phyloP scores from a whole-genome alignment of 495 filamentous ascomycete species.

The Daldinia concentrica region DNA sequence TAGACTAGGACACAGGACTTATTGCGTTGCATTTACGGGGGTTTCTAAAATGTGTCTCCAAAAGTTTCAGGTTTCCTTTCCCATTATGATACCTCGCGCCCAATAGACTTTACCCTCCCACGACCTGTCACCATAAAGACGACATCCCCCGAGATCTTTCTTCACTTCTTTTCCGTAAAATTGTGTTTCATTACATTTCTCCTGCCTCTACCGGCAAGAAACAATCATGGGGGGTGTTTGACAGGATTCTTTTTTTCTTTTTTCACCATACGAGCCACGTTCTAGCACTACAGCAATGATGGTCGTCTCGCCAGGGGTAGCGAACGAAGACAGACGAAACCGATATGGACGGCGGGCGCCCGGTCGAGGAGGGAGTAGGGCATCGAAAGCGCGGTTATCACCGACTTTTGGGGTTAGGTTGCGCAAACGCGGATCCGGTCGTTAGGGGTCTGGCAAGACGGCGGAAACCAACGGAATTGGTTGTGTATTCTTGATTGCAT shows the following conservation, averaged over 20 bases:
- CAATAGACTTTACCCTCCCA: constrained; percentile 40
- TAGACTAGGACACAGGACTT: constrained; percentile 48
- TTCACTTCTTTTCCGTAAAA: constrained; percentile 21
- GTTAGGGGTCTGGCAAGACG: constrained; percentile 12
- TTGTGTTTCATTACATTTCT: constrained; percentile 41
- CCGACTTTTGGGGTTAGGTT: constrained; percentile 10
- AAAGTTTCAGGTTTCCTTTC: constrained; percentile 51
- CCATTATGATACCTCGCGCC: constrained; percentile 55
- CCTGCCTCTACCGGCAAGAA: constrained; percentile 8
- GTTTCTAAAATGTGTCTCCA: constrained; percentile 56
- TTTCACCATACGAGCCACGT: constrained; percentile 28
- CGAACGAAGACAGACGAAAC: constrained; percentile 1
- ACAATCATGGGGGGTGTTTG: constrained; percentile 21
- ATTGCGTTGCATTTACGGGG: constrained; percentile 59
- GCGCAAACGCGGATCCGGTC: constrained; percentile 14
- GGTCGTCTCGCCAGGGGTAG: constrained; percentile 3
- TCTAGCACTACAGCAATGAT: constrained; percentile 19
- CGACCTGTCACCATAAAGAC: constrained; percentile 43
- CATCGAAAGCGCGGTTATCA: constrained; percentile 8
- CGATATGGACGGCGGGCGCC: constrained; percentile 10
- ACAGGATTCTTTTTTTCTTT: constrained; percentile 10
- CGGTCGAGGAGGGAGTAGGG: constrained; percentile 11
- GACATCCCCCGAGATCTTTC: constrained; percentile 32
- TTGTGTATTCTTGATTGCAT: constrained; percentile 42
- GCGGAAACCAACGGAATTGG: constrained; percentile 33